These are phyloP conservation scores for Leersia perrieri DNA, from an alignment of 176 grass and related monocot species.

Conservation along the genomic window DNA sequence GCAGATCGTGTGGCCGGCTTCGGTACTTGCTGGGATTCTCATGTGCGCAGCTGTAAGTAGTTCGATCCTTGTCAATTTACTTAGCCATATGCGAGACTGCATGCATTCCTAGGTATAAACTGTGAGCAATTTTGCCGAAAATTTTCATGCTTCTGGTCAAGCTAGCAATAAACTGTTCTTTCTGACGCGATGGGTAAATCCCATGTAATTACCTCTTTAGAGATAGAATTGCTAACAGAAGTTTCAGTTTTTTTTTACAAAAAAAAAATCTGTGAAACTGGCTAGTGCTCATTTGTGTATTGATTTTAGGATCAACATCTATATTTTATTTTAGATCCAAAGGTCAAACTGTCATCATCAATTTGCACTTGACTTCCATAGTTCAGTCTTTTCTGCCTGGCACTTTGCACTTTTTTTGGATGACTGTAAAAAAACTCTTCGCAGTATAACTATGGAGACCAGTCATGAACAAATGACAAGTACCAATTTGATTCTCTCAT, in stretches of 20 bases:
- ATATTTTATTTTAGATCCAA: not conserved
- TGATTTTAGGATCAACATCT: too few species aligned
- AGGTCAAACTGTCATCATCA: not conserved
- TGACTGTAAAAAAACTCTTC: not conserved
- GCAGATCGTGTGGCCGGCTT: slow-evolving; percentile 53
- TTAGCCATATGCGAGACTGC: not conserved
- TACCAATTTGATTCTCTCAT: not conserved
- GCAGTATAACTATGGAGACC: not conserved
- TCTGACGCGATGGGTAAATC: too few species aligned
- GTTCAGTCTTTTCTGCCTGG: not conserved
- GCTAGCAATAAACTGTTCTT: not conserved
- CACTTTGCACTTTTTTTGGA: not conserved
- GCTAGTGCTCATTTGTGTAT: not conserved
- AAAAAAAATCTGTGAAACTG: not conserved
- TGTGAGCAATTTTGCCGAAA: not conserved
- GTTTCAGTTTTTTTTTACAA: too few species aligned
- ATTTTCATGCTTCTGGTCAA: not conserved
- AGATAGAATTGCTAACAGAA: too few species aligned
- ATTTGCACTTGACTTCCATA: not conserved
- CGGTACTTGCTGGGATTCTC: slow-evolving; percentile 37
- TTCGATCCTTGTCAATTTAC: not conserved
- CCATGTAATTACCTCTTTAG: too few species aligned
- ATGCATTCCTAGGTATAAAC: not conserved
- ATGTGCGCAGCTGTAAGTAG: slow-evolving; percentile 42
- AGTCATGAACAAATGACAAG: not conserved